Percentiles rank a stretch among this genome's conserved stretches.
Evolutionary conservation across 148 eudicot species (phyloP).

Genomic region (Diospyros lotus): DNA sequence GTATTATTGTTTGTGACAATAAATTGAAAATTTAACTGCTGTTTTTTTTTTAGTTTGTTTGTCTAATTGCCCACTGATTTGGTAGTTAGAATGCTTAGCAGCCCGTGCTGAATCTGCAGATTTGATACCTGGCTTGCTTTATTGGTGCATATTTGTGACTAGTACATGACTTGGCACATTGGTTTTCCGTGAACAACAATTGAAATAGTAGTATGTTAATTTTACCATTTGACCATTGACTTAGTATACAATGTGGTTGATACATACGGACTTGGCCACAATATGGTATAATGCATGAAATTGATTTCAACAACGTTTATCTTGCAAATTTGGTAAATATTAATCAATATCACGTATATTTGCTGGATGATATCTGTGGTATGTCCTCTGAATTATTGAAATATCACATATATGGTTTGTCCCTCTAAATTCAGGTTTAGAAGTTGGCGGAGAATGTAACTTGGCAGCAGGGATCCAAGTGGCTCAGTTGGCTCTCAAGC

Average conservation of each 20-base stretch:
- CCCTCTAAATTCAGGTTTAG: slow-evolving; percentile 49
- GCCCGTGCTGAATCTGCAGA: not conserved
- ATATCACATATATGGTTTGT: not conserved
- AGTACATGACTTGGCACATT: not conserved
- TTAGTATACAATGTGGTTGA: not conserved
- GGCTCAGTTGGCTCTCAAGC: slow-evolving; percentile 96
- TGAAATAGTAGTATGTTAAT: not conserved
- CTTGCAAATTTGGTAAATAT: not conserved
- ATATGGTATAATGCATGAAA: not conserved
- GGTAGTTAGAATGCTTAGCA: not conserved
- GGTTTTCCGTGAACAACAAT: not conserved
- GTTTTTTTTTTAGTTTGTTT: not conserved
- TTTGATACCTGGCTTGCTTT: not conserved
- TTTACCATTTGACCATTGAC: not conserved
- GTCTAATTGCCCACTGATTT: not conserved
- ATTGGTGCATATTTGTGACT: not conserved
- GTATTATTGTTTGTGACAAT: not conserved
- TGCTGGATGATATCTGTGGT: not conserved
- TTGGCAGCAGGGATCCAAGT: slow-evolving; percentile 96
- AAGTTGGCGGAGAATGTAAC: slow-evolving; percentile 93
- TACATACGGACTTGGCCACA: not conserved
- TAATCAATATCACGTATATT: not conserved
- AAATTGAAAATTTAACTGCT: not conserved
- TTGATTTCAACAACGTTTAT: no score
- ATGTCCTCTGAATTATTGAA: not conserved